phyloP scores from a whole-genome alignment of 345 rosid genomes.

The Raphanus raphanistrum region DNA sequence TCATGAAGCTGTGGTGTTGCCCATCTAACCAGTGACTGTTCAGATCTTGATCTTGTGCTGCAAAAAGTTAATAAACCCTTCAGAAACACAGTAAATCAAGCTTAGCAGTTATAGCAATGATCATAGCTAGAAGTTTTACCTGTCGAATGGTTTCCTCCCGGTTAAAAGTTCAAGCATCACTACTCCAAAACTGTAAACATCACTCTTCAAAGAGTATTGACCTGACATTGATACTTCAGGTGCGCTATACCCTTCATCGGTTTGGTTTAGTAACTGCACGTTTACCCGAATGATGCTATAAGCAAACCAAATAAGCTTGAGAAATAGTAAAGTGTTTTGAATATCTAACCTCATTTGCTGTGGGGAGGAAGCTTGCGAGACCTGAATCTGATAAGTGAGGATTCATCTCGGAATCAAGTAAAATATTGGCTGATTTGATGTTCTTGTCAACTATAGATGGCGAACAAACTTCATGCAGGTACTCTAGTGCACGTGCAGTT shows the following conservation, averaged over 20 bases:
- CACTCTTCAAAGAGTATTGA: slow-evolving; percentile 84
- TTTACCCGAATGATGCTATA: not conserved
- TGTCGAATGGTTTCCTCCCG: slow-evolving; percentile 96
- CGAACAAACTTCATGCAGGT: slow-evolving; percentile 91
- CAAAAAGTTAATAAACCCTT: not conserved
- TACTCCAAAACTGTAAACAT: slow-evolving; percentile 88
- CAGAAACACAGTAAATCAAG: not conserved
- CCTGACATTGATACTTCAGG: slow-evolving; percentile 97
- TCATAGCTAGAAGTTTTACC: slow-evolving; percentile 44
- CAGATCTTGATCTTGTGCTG: slow-evolving; percentile 87
- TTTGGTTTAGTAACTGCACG: slow-evolving; percentile 65
- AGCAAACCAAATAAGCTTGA: slow-evolving; percentile 7
- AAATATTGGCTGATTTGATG: slow-evolving; percentile 85
- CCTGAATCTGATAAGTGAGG: slow-evolving; percentile 95
- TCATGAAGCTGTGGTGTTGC: slow-evolving; percentile 99
- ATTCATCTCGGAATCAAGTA: slow-evolving; percentile 79
- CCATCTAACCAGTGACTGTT: slow-evolving; percentile 98
- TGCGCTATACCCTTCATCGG: slow-evolving; percentile 68
- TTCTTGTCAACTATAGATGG: slow-evolving; percentile 87
- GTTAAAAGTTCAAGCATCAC: slow-evolving; percentile 97
- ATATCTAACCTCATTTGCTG: slow-evolving; percentile 71
- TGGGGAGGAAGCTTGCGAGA: slow-evolving; percentile 71
- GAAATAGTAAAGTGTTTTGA: not conserved
- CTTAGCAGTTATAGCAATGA: not conserved
- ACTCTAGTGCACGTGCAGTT: slow-evolving; percentile 93